phyloP scores from a whole-genome alignment of 2,329 filamentous ascomycete genomes.

The Venturia carpophila region DNA sequence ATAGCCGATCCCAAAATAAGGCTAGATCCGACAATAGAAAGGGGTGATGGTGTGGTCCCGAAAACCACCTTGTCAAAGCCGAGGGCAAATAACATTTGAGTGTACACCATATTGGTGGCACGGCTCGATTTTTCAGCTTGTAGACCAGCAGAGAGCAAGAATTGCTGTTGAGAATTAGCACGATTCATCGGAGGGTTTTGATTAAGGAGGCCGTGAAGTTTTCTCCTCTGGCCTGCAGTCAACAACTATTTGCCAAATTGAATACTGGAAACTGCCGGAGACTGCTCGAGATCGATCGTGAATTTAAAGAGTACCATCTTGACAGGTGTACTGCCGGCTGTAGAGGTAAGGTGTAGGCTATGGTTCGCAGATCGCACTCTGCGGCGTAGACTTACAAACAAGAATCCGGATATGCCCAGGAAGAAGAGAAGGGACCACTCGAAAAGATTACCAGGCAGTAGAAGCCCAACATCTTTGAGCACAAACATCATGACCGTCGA shows the following conservation, averaged over 20 bases:
- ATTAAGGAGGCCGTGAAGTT: neutral
- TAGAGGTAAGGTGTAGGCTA: neutral
- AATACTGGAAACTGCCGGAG: neutral
- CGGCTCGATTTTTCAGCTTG: slow-evolving; percentile 58
- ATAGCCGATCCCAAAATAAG: slow-evolving; percentile 59
- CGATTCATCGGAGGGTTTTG: neutral
- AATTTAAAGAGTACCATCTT: neutral
- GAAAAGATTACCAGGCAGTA: slow-evolving; percentile 44
- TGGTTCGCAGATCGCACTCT: neutral
- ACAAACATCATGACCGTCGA: slow-evolving; percentile 51
- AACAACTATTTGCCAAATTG: neutral
- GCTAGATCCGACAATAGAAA: slow-evolving; percentile 54
- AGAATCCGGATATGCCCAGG: slow-evolving; percentile 66
- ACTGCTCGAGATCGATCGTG: neutral
- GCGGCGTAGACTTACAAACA: slow-evolving; percentile 45
- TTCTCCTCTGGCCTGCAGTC: neutral
- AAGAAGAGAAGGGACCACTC: slow-evolving; percentile 63
- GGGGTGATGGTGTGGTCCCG: slow-evolving; percentile 48
- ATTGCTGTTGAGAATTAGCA: slow-evolving; percentile 46
- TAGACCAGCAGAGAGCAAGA: slow-evolving; percentile 70
- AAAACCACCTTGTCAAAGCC: slow-evolving; percentile 57
- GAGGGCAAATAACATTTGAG: slow-evolving; percentile 62
- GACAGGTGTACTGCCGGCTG: neutral
- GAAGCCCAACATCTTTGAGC: slow-evolving; percentile 49
- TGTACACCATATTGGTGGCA: slow-evolving; percentile 61